Evolutionary conservation across 345 rosid species (phyloP).

Genomic region (Acer campestre): DNA sequence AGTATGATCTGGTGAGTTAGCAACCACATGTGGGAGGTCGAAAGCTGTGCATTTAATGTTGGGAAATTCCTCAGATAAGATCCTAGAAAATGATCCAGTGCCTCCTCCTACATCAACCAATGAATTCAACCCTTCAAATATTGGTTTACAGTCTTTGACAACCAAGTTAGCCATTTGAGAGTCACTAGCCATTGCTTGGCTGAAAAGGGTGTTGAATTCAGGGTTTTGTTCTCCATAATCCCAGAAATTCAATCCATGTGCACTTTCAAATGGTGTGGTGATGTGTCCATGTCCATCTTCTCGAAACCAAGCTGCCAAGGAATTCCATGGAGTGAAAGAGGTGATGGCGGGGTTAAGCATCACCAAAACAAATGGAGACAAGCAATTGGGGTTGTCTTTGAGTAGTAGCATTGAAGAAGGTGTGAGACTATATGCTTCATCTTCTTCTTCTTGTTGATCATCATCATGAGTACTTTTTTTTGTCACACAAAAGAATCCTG

Average conservation of each 20-base stretch:
- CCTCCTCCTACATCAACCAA: slow-evolving; percentile 58
- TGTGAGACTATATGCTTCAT: slow-evolving; percentile 34
- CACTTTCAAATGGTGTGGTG: slow-evolving; percentile 36
- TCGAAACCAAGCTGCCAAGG: slow-evolving; percentile 34
- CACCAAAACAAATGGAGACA: slow-evolving; percentile 34
- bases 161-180: slow-evolving; percentile 37
- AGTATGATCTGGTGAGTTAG: slow-evolving; percentile 12
- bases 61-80: slow-evolving; percentile 35
- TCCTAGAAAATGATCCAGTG: slow-evolving; percentile 39
- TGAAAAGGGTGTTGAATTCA: slow-evolving; percentile 28
- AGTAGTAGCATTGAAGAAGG: slow-evolving; percentile 39
- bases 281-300: neutral
- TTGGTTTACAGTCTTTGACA: slow-evolving; percentile 31
- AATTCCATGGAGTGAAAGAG: slow-evolving; percentile 31
- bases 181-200: slow-evolving; percentile 47
- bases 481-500: slow-evolving; percentile 36
- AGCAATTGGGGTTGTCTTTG: slow-evolving; percentile 31
- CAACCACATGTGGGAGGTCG: slow-evolving; percentile 47
- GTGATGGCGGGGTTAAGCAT: slow-evolving; percentile 28
- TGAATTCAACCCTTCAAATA: slow-evolving; percentile 42
- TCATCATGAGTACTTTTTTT: neutral
- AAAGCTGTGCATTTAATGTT: slow-evolving; percentile 42
- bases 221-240: slow-evolving; percentile 25
- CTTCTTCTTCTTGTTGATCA: slow-evolving; percentile 21
- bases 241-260: slow-evolving; percentile 38